Percentiles rank a stretch among this genome's conserved stretches.
These are phyloP conservation scores for Eucalyptus tenuipes DNA, from an alignment of 345 rosid species.

Conservation along the genomic window DNA sequence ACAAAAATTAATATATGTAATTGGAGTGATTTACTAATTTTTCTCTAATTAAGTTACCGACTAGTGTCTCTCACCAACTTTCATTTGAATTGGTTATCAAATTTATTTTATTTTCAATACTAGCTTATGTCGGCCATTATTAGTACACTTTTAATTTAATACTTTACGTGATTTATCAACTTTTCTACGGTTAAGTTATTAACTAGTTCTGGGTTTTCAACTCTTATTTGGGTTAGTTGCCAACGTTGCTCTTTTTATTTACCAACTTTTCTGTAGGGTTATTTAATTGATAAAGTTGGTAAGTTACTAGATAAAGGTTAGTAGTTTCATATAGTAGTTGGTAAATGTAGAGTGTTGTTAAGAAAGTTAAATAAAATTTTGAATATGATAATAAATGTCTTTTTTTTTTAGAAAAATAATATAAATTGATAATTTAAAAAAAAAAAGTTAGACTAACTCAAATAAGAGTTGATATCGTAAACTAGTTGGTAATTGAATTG, in stretches of 20 bases:
- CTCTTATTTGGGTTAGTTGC: neutral
- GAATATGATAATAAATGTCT: neutral
- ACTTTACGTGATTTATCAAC: neutral
- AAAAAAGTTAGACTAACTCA: neutral
- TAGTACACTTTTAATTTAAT: neutral
- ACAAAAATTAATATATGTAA: too few species aligned
- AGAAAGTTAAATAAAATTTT: neutral
- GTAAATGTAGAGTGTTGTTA: neutral
- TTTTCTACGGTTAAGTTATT: neutral
- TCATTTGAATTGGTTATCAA: neutral
- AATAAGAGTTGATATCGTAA: neutral
- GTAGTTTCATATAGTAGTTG: neutral
- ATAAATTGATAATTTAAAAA: neutral
- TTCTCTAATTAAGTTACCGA: neutral
- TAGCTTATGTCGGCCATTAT: neutral
- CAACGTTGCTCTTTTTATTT: neutral
- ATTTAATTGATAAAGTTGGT: neutral
- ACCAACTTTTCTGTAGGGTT: neutral
- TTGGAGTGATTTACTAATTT: neutral
- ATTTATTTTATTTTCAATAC: neutral
- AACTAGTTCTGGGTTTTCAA: neutral
- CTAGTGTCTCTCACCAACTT: neutral
- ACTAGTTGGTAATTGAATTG: neutral
- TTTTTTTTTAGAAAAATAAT: neutral
- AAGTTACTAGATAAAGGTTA: neutral